phyloP scores from a whole-genome alignment of 2,329 filamentous ascomycete genomes.

The Orbilia oligospora region DNA sequence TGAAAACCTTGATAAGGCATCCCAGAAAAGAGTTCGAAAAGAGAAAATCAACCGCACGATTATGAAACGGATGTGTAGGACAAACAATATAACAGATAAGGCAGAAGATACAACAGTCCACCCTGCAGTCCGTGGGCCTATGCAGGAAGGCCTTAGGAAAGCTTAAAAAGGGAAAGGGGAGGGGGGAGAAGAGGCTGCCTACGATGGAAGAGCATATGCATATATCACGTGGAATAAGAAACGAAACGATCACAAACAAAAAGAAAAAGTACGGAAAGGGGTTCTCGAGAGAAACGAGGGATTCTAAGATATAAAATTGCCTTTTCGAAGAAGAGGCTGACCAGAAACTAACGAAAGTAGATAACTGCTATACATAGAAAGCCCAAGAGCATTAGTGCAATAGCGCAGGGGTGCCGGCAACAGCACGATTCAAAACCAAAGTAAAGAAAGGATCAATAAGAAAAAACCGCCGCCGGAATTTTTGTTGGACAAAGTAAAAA shows the following conservation, averaged over 20 bases:
- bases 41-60: neutral
- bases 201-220: conserved; percentile 2
- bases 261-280: neutral
- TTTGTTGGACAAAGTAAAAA: conserved; percentile 51
- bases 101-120: too few species aligned
- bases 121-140: neutral
- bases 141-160: neutral
- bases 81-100: neutral
- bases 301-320: conserved; percentile 17
- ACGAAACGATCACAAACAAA: conserved; percentile 7
- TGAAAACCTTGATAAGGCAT: too few species aligned
- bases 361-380: conserved; percentile 33
- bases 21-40: too few species aligned
- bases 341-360: conserved; percentile 33
- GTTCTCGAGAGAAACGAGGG: conserved; percentile 15
- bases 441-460: conserved; percentile 40
- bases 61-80: conserved; percentile 16
- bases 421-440: conserved; percentile 52
- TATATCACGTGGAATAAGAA: conserved; percentile 29
- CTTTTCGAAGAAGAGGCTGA: conserved; percentile 3
- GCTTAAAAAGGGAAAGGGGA: conserved; percentile 10
- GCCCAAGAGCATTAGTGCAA: conserved; percentile 34
- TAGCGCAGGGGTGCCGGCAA: conserved; percentile 50
- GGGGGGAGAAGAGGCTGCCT: neutral
- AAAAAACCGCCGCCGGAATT: conserved; percentile 41